Evolutionary conservation across 352 stramenopile genomes (phyloP), one percentile per base, ranked within the genome.

Genomic region (Globisporangium abappressorium): DNA sequence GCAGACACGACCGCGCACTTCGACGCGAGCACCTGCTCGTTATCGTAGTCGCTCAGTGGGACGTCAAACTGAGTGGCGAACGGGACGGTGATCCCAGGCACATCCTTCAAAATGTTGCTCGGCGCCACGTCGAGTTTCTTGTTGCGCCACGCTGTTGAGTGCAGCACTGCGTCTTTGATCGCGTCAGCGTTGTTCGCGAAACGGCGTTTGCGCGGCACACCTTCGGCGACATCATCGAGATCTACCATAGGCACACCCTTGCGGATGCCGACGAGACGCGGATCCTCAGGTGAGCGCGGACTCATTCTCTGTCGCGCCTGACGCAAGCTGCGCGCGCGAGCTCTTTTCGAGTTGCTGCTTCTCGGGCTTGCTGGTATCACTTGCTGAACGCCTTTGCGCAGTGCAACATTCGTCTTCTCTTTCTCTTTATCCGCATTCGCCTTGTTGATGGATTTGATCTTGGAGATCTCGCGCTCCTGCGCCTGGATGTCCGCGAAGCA

Each of bases 101-200:
- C 62, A 20, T 77, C 66, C 0, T 75, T 65, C 28, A 93, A 63
- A 2, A 93, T 26, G 57, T 91, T 93, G 0, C 11, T 2, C 7
- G 81, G 82, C 46, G 71, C 70, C 0, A 36, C 24, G 6, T 68
- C 53, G 4, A 91, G 43, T 9, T 77, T 74, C 8, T 87, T 36
- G 62, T 79, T 77, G 24, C 85, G 79, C 85, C 85, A 93, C 18
- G 81, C 77, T 0, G 85, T 93, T 22, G 85, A 87, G 65, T 91
- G 85, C 51, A 86, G 60, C 28, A 80, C 66, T 9, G 70, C 71
- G 56, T 78, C 71, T 11, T 84, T 70, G 24, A 89, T 73, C 2
- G 74, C 77, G 61, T 89, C 79, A 22, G 74, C 67, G 49, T 78
- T 66, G 2, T 60, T 71, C 2, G 62, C 65, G 53, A 85, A 81